Conservation (phyloP, 306 rosid species). For the Citrullus mucosospermus region DNA sequence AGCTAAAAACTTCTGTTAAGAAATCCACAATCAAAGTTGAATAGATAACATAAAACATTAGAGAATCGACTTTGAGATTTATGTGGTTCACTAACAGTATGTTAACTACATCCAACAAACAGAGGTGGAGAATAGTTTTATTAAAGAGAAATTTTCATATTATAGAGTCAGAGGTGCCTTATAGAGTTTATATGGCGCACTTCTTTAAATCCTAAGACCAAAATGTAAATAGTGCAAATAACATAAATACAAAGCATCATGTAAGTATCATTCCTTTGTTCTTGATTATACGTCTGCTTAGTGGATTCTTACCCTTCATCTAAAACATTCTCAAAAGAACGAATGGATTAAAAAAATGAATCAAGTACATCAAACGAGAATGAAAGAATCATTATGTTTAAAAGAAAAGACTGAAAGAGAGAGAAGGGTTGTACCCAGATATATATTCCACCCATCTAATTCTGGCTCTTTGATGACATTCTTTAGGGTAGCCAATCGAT, state of each 20-base stretch:
- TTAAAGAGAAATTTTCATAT: too few relatives aligned
- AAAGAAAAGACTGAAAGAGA: not conserved
- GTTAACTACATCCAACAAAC: too few relatives aligned
- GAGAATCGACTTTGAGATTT: too few relatives aligned
- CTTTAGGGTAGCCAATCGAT: slow-evolving; percentile 62
- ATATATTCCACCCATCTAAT: slow-evolving; percentile 67
- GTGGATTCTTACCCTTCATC: not conserved
- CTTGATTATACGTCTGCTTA: not conserved
- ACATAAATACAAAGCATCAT: too few relatives aligned
- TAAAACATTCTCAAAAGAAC: not conserved
- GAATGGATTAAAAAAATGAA: not conserved
- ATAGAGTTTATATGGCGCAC: too few relatives aligned
- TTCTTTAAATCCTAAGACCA: too few relatives aligned
- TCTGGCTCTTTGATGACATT: slow-evolving; percentile 86
- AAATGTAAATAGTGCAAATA: too few relatives aligned
- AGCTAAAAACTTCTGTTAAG: not conserved
- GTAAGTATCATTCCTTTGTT: not conserved
- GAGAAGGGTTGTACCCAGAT: slow-evolving; percentile 37
- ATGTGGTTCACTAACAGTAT: too few relatives aligned
- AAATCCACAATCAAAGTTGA: too few relatives aligned
- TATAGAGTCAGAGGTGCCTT: too few relatives aligned
- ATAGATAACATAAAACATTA: too few relatives aligned
- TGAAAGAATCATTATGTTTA: not conserved
- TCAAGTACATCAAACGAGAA: not conserved
- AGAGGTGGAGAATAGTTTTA: too few relatives aligned